Base-by-base conservation (phyloP, 2,329 filamentous ascomycete genomes). In the Fusarium duplospermum region DNA sequence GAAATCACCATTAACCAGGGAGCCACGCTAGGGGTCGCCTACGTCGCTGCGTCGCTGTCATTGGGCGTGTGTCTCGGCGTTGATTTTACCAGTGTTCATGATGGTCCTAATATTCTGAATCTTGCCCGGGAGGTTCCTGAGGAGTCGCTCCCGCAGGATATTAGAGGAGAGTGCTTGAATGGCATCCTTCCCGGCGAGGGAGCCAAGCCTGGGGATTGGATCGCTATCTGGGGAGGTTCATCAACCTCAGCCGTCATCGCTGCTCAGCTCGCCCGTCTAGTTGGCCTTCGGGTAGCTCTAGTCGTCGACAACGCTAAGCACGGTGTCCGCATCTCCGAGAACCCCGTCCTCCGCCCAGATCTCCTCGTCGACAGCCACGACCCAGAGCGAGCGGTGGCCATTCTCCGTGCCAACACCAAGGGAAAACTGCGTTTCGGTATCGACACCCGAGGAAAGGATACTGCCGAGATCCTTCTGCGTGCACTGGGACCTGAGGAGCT, bases 151-250 rank as follows among this genome's bases (percentile, higher is more conserved):
- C 89, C 93, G 0, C 73, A 82, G 4, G 93, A 95, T 77, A 88
- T 94, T 8, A 82, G 86, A 3, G 79, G 85, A 6, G 93, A 94
- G 78, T 92, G 90, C 65, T 85, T 93, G n/a, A 79, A 86, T 0
- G 86, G 87, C 1, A 89, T 92, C 7, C 72, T 79, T 0, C 77
- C 83, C 1, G 76, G 80, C 0, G 91, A 93, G 71, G 84, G 90
- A 10, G 88, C 90, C 1, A 84, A 84, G 47, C 75, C 82, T 0
- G 92, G 91, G 0, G 93, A 95, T 69, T 94, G 92, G 89, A 82
- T 95, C 42, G 90, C 89, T 2, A 89, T 95, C 56, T 95, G 93
- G 93, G 93, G 93, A 66, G 93, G 90, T 2, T 94, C 92, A 2
- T 93, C 92, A 1, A 93, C 91, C 0, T 93, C 91, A 1, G 93